Conservation (phyloP, 257 asterid species). For the Ophiorrhiza pumila region DNA sequence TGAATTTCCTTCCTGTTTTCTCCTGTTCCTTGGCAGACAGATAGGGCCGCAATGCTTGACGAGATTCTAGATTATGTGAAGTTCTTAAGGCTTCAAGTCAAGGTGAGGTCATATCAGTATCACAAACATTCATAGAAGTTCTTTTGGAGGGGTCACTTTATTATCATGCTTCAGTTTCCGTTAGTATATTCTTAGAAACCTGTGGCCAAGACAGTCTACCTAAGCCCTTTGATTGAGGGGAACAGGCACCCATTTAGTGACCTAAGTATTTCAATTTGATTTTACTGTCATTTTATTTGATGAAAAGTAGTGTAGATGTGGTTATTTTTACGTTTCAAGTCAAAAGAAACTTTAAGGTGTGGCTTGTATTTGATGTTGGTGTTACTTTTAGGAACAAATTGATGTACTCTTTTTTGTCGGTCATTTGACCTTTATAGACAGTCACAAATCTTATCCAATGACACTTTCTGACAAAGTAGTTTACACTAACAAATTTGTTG, state of each 20-base stretch:
- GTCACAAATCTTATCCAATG: not conserved
- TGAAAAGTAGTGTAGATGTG: not conserved
- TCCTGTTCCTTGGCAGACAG: constrained; percentile 50
- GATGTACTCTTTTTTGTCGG: not conserved
- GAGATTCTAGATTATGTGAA: constrained; percentile 90
- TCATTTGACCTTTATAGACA: too few relatives aligned
- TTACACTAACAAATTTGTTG: not conserved
- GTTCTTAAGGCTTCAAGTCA: constrained; percentile 86
- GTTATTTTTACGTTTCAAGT: not conserved
- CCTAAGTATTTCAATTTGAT: not conserved
- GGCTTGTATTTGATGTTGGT: constrained; percentile 1
- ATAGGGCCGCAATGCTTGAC: constrained; percentile 90
- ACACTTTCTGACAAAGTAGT: not conserved
- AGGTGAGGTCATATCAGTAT: constrained; percentile 39
- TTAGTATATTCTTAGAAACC: not conserved
- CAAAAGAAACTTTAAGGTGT: not conserved
- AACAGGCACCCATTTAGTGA: constrained; percentile 1
- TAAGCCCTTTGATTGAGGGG: not conserved
- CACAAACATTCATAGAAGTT: not conserved
- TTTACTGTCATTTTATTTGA: not conserved
- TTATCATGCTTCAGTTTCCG: not conserved
- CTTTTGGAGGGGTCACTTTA: not conserved
- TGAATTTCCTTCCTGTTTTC: constrained; percentile 1
- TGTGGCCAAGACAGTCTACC: not conserved
- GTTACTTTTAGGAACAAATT: not conserved